Evolutionary conservation across 306 rosid genomes (phyloP), one percentile per base, ranked within the genome.

Genomic region (Cicer yamashitae): DNA sequence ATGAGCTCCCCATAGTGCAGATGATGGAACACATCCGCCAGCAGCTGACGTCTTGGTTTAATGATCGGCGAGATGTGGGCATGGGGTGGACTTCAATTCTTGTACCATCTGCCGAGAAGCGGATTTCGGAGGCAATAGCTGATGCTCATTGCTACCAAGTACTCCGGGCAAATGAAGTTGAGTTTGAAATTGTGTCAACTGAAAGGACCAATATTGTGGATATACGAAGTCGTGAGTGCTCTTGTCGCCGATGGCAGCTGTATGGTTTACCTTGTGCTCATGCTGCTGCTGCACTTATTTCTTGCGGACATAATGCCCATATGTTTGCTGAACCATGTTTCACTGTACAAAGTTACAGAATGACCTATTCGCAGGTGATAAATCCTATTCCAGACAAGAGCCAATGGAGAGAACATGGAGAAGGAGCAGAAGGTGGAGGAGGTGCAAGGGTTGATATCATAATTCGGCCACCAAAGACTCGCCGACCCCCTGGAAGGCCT

Each of bases 81-180:
- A 87, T 94, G 91, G 85, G 91, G 52, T 85, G 88, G 90, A 78
- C 88, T 74, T 89, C 98, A 52, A 90, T 90, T 84, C 96, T 94
- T 34, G 98, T 94, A 65, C 98, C 98, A 10, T 91, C 92, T 43
- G 93, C 97, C 6, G 98, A 94, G 88, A 94, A 90, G 88, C 84
- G 91, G 30, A 88, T 90, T 74, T 56, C 86, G 10, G 98, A 94
- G 82, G 98, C 98, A 25, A 87, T 94, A 63, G 86, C 96, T 10
- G 98, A 94, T 85, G 93, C 98, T 78, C 96, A 81, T 44, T 94
- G 98, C 85, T 94, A 94, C 76, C 98, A 94, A 88, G 98, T 94
- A 15, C 92, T 94, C 69, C 94, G 98, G 7, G 98, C 98, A 38
- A 94, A 94, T 70, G 98, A 94, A 85, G 94, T 94, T 73, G 98